Percentiles rank a stretch among this genome's conserved stretches.
These are phyloP conservation scores for Suillus brevipes DNA, from an alignment of 768 basidiomycete species.

Conservation along the genomic window DNA sequence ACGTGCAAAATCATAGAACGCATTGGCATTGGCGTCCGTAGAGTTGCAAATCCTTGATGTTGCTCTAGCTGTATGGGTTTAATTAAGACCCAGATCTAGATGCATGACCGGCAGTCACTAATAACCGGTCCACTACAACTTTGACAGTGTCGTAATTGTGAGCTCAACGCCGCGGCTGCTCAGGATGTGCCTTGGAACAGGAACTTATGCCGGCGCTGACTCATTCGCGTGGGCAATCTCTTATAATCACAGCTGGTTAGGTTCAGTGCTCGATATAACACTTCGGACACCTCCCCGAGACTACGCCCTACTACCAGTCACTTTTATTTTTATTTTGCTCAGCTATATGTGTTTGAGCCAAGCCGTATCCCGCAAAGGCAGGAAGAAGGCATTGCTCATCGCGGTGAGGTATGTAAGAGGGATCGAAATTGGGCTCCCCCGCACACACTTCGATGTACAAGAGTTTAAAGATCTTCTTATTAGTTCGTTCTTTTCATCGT, in stretches of 20 bases:
- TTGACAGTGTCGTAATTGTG: no score
- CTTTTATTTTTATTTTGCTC: background rate
- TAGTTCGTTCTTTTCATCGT: conserved; percentile 10
- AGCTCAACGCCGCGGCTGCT: no score
- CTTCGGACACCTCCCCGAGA: background rate
- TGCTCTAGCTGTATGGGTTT: no score
- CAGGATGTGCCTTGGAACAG: background rate
- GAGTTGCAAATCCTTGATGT: no score
- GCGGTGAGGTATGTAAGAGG: conserved; percentile 15
- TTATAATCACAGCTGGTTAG: background rate
- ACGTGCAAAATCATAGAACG: no score
- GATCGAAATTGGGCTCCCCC: conserved; percentile 12
- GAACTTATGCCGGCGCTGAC: background rate
- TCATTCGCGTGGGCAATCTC: background rate
- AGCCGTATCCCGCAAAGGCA: background rate
- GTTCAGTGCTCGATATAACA: background rate
- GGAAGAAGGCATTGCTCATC: conserved; percentile 24
- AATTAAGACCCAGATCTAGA: no score
- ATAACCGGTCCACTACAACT: no score
- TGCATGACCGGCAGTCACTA: no score
- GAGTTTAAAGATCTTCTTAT: conserved; percentile 19
- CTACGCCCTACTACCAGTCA: background rate
- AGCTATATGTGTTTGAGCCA: conserved; percentile 4
- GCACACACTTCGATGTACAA: conserved; percentile 22
- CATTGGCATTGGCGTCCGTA: no score